Base-by-base conservation (phyloP, 129 eudicot species). In the Helichrysum umbraculigerum region DNA sequence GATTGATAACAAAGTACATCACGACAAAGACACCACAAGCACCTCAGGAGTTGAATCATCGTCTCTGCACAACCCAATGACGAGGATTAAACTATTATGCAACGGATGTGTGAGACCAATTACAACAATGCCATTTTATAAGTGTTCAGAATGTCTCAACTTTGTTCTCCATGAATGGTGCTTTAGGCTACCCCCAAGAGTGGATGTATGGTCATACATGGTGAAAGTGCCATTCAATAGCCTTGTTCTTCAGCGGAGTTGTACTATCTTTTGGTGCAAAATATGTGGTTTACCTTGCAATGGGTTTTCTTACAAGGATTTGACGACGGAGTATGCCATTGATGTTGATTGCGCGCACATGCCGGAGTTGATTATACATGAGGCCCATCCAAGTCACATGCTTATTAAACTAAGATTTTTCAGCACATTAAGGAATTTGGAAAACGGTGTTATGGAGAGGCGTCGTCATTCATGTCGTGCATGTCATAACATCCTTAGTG, bases 131-230 rank as follows among this genome's bases (percentile, higher is more conserved):
- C 71, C 78, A 17, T 61, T 15, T 62, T 76, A 64, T 28, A 25
- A 29, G 35, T 74, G 76, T 39, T 3, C 19, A 17, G 63, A 8
- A 0, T 35, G 21, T 19, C 57, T 44, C 74, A 12, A 57, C 28
- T 47, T 42, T 80, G 44, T 50, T 42, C 69, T 66, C 37, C 77
- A 60, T 33, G 72, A 76, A 54, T 76, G 66, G 73, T 68, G 80
- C 57, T 37, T 68, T 6, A 61, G 42, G 3, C 68, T 76, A 68
- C 84, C 66, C 28, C 2, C 14, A 0, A 7, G 33, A 17, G 47
- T 2, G 47, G 7, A 11, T 39, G 47, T 39, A 39, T 2, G 47
- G 9, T 9, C 3, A 3, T 8, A 39, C 47, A 0, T 9, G n/a
- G n/a, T n/a, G n/a, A n/a, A n/a, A n/a, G n/a, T n/a, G 47, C 9